Evolutionary conservation across 768 basidiomycete genomes (phyloP), one percentile per base, ranked within the genome.

Genomic region (Paxillus involutus): DNA sequence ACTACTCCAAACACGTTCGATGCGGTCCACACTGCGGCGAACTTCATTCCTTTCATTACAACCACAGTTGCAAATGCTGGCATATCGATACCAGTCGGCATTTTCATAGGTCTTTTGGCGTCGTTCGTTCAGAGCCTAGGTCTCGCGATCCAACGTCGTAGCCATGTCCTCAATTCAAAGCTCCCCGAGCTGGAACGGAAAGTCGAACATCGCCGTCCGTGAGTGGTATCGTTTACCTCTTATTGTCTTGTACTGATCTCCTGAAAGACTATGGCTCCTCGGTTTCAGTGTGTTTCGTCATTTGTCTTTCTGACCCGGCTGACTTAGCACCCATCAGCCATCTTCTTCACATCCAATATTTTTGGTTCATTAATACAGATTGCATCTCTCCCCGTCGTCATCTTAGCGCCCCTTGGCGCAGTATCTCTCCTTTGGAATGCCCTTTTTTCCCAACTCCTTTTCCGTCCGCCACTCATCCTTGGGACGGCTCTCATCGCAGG

Each of bases 391-490:
- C 94, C 94, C 3, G 91, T 98, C 59, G 94, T 96, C 55, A 91
- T 98, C 52, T 87, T 98, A 48, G 94, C 94, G 0, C 94, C 94
- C 0, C 80, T 98, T 4, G 94, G 94, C 11, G 94, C 94, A 0
- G 89, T 95, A 30, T 93, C 90, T 3, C 81, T 98, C 29, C 81
- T 98, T 29, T 96, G 90, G 90, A 98, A 98, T 68, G 94, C 94
- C 4, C 82, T 96, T 63, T 94, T 96, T 65, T 93, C 94, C 14
- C 80, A 85, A 30, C 63, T 95, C 39, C 79, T 96, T 39, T 80
- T 96, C 12, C 91, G 90, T 11, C 80, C 80, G 2, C 89, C 85
- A 77, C 89, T 94, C 82, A 74, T 91, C 43, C 71, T 91, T n/a
- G 94, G 91, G 47, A 96, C 94, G 3, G 71, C 89, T 41, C 77